phyloP scores from a whole-genome alignment of 495 filamentous ascomycete genomes.

The Clavariopsis aquatica region DNA sequence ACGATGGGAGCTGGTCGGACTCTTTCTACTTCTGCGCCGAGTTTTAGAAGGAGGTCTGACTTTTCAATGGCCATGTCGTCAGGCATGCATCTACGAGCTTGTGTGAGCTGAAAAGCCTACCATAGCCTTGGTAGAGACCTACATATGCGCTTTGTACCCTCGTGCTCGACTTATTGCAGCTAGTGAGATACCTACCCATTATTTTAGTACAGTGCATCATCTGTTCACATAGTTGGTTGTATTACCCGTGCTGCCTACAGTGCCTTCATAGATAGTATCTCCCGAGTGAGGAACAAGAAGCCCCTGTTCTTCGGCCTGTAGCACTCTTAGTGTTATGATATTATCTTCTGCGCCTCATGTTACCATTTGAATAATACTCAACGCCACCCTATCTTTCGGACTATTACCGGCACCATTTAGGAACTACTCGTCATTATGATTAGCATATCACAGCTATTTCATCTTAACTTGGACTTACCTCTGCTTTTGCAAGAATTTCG shows the following conservation, averaged over 20 bases:
- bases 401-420: conserved; percentile 94
- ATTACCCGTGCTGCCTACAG: conserved; percentile 62
- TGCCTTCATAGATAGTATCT: conserved; percentile 96
- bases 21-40: conserved; percentile 86
- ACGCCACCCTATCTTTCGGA: conserved; percentile 91
- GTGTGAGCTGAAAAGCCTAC: neutral
- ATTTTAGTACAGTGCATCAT: neutral
- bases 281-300: conserved; percentile 76
- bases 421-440: conserved; percentile 53
- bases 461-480: conserved; percentile 51
- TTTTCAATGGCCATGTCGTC: conserved; percentile 89
- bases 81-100: conserved; percentile 76
- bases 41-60: conserved; percentile 79
- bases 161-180: conserved; percentile 83
- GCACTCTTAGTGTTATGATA: conserved; percentile 5
- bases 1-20: conserved; percentile 90
- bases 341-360: neutral
- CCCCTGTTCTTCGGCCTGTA: conserved; percentile 73
- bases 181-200: conserved; percentile 66
- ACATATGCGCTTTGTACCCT: conserved; percentile 92
- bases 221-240: neutral
- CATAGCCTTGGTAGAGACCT: conserved; percentile 31
- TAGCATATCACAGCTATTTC: neutral
- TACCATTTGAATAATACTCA: conserved; percentile 80
- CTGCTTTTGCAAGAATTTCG: conserved; percentile 89